Conservation (phyloP, 2,329 filamentous ascomycete genomes). For the Falciphora oryzae region DNA sequence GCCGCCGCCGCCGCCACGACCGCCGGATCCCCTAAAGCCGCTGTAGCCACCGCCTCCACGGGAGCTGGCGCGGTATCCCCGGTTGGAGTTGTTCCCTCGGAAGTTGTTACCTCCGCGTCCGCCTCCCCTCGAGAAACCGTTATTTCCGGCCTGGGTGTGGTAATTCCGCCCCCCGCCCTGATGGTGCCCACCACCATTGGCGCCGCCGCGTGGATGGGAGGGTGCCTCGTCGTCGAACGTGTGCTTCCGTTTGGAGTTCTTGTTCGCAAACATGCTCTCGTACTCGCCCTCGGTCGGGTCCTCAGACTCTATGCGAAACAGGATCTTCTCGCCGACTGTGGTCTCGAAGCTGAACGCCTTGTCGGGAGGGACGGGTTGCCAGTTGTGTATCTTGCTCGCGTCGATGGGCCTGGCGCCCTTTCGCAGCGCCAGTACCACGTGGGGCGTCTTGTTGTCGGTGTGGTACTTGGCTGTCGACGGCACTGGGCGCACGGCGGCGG, state of each 20-base stretch:
- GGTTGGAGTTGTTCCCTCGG: slow-evolving; percentile 1
- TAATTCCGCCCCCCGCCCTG: slow-evolving; percentile 2
- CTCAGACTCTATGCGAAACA: slow-evolving; percentile 75
- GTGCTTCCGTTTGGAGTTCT: slow-evolving; percentile 56
- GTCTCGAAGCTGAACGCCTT: slow-evolving; percentile 74
- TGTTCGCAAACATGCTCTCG: slow-evolving; percentile 55
- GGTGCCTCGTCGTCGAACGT: slow-evolving; percentile 51
- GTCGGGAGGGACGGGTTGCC: slow-evolving; percentile 69
- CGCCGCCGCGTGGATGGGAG: slow-evolving; percentile 3
- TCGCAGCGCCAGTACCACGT: slow-evolving; percentile 76
- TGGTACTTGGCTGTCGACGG: slow-evolving; percentile 60
- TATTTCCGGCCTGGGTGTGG: not conserved
- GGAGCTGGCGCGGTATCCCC: slow-evolving; percentile 8
- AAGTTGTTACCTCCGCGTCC: slow-evolving; percentile 12
- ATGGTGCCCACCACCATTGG: slow-evolving; percentile 1
- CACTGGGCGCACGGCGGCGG: slow-evolving; percentile 70
- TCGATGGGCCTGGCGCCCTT: slow-evolving; percentile 73
- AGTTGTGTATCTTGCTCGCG: slow-evolving; percentile 74
- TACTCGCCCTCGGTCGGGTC: slow-evolving; percentile 39
- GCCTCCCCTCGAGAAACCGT: slow-evolving; percentile 1
- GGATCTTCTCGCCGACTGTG: slow-evolving; percentile 77
- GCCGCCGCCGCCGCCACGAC: slow-evolving; percentile 8
- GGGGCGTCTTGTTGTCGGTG: slow-evolving; percentile 71
- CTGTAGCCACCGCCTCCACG: slow-evolving; percentile 11
- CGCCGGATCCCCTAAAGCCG: slow-evolving; percentile 7